Percentiles rank a stretch among this genome's conserved stretches.
These are phyloP conservation scores for Sanguinoderma infundibulare DNA, from an alignment of 1,284 basidiomycete species.

Conservation along the genomic window DNA sequence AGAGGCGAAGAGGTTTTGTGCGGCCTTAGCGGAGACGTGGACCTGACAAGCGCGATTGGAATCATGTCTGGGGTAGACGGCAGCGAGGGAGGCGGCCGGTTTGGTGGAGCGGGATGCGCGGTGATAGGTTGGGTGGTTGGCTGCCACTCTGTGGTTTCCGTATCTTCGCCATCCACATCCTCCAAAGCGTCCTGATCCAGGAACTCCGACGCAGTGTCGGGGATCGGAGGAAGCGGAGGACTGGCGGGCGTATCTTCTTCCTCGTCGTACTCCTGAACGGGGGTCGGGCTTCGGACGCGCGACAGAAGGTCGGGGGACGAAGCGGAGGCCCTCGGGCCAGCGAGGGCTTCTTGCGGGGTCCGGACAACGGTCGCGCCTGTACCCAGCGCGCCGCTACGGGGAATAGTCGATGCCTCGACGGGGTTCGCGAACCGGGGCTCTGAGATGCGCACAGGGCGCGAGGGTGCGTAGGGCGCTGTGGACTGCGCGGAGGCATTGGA, in stretches of 20 bases:
- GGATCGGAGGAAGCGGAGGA: slow-evolving; percentile 62
- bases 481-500: slow-evolving; percentile 30
- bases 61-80: slow-evolving; percentile 25
- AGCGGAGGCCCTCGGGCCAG: slow-evolving; percentile 22
- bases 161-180: slow-evolving; percentile 16
- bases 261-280: slow-evolving; percentile 25
- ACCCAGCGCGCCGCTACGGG: slow-evolving; percentile 57
- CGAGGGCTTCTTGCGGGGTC: slow-evolving; percentile 76
- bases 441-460: slow-evolving; percentile 58
- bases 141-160: slow-evolving; percentile 20
- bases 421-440: slow-evolving; percentile 61
- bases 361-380: slow-evolving; percentile 72
- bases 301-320: slow-evolving; percentile 25
- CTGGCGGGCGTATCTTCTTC: slow-evolving; percentile 41
- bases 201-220: slow-evolving; percentile 30
- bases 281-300: slow-evolving; percentile 18
- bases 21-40: slow-evolving; percentile 38
- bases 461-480: slow-evolving; percentile 33
- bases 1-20: slow-evolving; percentile 41
- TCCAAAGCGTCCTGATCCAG: slow-evolving; percentile 23
- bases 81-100: slow-evolving; percentile 26
- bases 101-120: slow-evolving; percentile 40
- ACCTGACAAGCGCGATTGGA: slow-evolving; percentile 20
- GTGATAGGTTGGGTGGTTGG: slow-evolving; percentile 41
- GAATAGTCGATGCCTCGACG: slow-evolving; percentile 46